Percentiles rank a stretch among this genome's conserved stretches.
Evolutionary conservation across 106 monocot genomes (phyloP).

Genomic region (Acorus gramineus): DNA sequence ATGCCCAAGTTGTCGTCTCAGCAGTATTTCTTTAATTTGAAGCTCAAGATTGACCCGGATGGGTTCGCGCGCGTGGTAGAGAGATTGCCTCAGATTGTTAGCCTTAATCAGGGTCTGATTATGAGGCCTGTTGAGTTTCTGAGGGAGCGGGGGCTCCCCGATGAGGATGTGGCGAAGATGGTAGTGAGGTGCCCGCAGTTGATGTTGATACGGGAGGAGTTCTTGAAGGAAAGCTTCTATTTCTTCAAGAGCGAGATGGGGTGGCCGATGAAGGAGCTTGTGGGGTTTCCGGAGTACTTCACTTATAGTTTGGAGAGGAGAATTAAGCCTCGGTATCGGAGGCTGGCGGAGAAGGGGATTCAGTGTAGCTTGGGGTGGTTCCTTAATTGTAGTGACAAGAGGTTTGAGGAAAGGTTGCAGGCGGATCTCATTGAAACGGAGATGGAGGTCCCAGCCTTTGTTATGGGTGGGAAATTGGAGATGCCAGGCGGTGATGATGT

Average conservation of each 20-base stretch:
- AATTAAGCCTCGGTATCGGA: constrained; percentile 28
- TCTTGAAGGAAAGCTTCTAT: constrained; percentile 42
- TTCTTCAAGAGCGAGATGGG: constrained; percentile 43
- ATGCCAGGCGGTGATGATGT: constrained; percentile 17
- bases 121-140: constrained; percentile 34
- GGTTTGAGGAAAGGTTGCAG: constrained; percentile 39
- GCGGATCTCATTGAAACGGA: constrained; percentile 34
- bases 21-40: constrained; percentile 42
- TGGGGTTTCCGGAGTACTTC: constrained; percentile 40
- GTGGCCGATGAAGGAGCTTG: constrained; percentile 15
- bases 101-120: constrained; percentile 27
- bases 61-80: constrained; percentile 33
- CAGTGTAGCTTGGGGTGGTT: constrained; percentile 32
- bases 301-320: constrained; percentile 39
- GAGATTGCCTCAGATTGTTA: constrained; percentile 32
- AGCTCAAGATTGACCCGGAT: constrained; percentile 36
- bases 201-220: constrained; percentile 14
- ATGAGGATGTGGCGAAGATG: constrained; percentile 32
- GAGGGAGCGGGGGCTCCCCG: constrained; percentile 12
- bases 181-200: constrained; percentile 34
- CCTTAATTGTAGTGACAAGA: constrained; percentile 36
- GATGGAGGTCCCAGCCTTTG: constrained; percentile 19
- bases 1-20: constrained; percentile 36
- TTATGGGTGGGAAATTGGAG: constrained; percentile 35
- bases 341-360: constrained; percentile 29